Conservation (phyloP, 306 rosid genomes). For the Cicer yamashitae region DNA sequence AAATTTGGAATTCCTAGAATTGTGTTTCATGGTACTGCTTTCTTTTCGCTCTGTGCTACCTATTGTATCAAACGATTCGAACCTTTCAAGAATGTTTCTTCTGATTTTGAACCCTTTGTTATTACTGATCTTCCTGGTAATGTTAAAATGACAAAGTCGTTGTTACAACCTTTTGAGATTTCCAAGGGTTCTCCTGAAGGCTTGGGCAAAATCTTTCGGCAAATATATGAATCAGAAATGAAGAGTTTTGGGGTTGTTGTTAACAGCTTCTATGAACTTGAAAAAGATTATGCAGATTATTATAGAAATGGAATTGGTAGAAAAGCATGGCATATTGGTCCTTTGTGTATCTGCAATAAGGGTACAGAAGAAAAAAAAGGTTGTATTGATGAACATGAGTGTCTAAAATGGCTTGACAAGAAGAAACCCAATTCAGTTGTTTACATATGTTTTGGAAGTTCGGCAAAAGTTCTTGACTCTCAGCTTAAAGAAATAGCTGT, state of each 20-base stretch:
- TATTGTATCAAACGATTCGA: constrained; percentile 2
- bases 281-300: constrained; percentile 32
- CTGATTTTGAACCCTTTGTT: constrained; percentile 49
- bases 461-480: constrained; percentile 34
- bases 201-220: neutral
- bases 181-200: neutral
- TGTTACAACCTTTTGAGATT: constrained; percentile 1
- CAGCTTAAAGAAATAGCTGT: constrained; percentile 58
- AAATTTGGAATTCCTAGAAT: constrained; percentile 49
- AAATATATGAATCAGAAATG: neutral
- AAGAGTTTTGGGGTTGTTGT: constrained; percentile 52
- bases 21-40: constrained; percentile 44
- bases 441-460: constrained; percentile 62
- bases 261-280: constrained; percentile 44
- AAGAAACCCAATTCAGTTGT: constrained; percentile 55
- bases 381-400: constrained; percentile 15
- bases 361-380: constrained; percentile 12
- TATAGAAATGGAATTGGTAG: neutral
- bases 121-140: constrained; percentile 54
- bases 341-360: constrained; percentile 33
- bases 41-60: constrained; percentile 41
- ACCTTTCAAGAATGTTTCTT: constrained; percentile 50
- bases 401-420: constrained; percentile 46
- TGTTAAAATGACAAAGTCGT: constrained; percentile 45
- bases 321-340: constrained; percentile 63